These are phyloP conservation scores for Gaertneriomyces semiglobifer DNA, from an alignment of 192 early-diverging fungal genomes.

Conservation along the genomic window DNA sequence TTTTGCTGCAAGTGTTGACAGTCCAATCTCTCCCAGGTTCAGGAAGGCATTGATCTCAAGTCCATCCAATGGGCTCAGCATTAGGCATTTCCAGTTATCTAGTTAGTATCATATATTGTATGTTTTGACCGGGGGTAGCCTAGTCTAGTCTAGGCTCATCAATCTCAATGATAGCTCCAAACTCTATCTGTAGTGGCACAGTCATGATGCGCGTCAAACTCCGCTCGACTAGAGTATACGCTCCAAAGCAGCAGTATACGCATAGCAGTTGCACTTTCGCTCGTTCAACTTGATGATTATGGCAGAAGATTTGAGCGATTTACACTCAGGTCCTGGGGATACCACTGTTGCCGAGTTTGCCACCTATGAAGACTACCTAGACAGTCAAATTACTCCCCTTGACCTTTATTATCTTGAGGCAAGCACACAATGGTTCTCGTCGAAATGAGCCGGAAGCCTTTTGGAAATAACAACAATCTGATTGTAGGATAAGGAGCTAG, in stretches of 20 bases:
- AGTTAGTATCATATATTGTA: too few relatives aligned
- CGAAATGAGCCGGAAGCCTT: neutral
- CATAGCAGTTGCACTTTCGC: too few relatives aligned
- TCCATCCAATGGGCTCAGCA: conserved; percentile 89
- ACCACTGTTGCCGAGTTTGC: conserved; percentile 58
- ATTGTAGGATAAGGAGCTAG: conserved; percentile 60
- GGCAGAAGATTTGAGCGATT: conserved; percentile 42
- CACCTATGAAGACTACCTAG: conserved; percentile 64
- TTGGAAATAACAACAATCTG: neutral
- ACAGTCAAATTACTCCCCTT: conserved; percentile 56
- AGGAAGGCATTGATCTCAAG: conserved; percentile 90
- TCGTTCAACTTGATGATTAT: conserved; percentile 8
- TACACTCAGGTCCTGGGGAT: conserved; percentile 43
- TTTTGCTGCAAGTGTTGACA: neutral
- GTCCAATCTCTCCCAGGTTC: conserved; percentile 43
- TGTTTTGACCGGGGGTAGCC: too few relatives aligned
- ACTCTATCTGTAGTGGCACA: too few relatives aligned
- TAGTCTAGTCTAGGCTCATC: too few relatives aligned
- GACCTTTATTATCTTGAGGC: conserved; percentile 64
- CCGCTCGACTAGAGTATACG: too few relatives aligned
- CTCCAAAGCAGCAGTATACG: too few relatives aligned
- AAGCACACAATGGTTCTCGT: neutral
- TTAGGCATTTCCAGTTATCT: conserved; percentile 27
- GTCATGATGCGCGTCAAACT: too few relatives aligned
- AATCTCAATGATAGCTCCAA: too few relatives aligned